phyloP scores from a whole-genome alignment of 2,329 filamentous ascomycete genomes.

The Fusarium sp. region DNA sequence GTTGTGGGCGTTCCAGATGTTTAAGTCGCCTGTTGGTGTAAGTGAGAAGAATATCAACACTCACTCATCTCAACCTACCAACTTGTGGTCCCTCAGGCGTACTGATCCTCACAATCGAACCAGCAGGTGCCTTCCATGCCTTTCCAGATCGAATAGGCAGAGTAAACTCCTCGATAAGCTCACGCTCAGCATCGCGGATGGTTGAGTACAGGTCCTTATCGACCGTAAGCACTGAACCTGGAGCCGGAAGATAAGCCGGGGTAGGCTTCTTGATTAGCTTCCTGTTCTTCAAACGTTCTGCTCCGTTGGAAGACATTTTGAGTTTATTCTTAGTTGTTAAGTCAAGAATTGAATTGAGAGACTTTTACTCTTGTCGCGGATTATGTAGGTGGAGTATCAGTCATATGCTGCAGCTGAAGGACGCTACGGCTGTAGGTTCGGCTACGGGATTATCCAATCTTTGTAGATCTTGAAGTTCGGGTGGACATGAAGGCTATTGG shows the following conservation, averaged over 20 bases:
- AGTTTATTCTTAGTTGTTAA: not conserved
- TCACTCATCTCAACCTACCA: constrained; percentile 48
- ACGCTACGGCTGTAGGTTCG: not conserved
- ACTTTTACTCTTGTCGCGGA: not conserved
- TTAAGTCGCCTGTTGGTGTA: constrained; percentile 71
- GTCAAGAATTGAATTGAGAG: not conserved
- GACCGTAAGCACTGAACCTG: constrained; percentile 57
- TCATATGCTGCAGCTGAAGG: not conserved
- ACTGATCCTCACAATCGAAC: constrained; percentile 76
- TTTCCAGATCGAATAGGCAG: constrained; percentile 78
- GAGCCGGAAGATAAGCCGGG: constrained; percentile 60
- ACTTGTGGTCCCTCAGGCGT: constrained; percentile 84
- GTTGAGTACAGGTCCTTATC: constrained; percentile 66
- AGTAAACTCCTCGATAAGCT: constrained; percentile 63
- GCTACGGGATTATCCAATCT: not conserved
- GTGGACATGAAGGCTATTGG: not conserved
- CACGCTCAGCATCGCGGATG: constrained; percentile 63
- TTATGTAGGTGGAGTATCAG: constrained; percentile 20
- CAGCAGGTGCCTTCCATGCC: constrained; percentile 77
- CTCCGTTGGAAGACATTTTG: constrained; percentile 42
- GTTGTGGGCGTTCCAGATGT: constrained; percentile 82
- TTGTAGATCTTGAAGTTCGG: not conserved
- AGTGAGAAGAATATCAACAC: not conserved
- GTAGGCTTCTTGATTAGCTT: constrained; percentile 59
- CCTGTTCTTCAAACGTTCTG: constrained; percentile 56